Evolutionary conservation across 2,329 filamentous ascomycete genomes (phyloP).

Genomic region (Dryadomyces sulphureus): DNA sequence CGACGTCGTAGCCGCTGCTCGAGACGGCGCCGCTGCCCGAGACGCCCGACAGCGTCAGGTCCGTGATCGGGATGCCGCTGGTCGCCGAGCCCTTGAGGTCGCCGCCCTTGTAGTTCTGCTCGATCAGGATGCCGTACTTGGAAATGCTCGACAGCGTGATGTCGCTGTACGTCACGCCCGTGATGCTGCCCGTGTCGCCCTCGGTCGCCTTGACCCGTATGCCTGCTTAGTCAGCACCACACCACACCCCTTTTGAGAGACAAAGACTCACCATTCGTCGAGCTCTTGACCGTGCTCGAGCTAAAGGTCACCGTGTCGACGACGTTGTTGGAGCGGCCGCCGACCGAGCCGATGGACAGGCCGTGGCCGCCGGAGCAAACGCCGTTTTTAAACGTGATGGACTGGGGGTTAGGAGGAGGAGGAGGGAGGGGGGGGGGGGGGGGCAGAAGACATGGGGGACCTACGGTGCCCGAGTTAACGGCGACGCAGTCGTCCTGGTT

Average conservation of each 20-base stretch:
- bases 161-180: slow-evolving; percentile 34
- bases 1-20: slow-evolving; percentile 21
- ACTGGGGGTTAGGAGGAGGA: slow-evolving; percentile 3
- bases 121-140: slow-evolving; percentile 39
- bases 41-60: slow-evolving; percentile 29
- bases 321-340: slow-evolving; percentile 32
- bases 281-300: slow-evolving; percentile 6
- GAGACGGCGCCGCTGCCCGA: slow-evolving; percentile 20
- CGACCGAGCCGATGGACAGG: slow-evolving; percentile 32
- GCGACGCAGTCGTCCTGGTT: slow-evolving; percentile 50
- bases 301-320: slow-evolving; percentile 36
- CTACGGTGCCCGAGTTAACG: slow-evolving; percentile 21
- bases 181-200: slow-evolving; percentile 34
- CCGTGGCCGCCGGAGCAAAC: slow-evolving; percentile 39
- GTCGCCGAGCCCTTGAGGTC: slow-evolving; percentile 19
- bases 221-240: neutral
- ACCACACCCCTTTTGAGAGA: no score
- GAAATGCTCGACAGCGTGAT: slow-evolving; percentile 35
- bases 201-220: slow-evolving; percentile 40
- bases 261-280: slow-evolving; percentile 16
- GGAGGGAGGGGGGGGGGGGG: neutral
- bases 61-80: slow-evolving; percentile 25
- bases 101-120: slow-evolving; percentile 42
- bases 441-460: neutral
- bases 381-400: slow-evolving; percentile 24